These are phyloP conservation scores for Clavispora vitiphila DNA, from an alignment of 805 yeast species.

Conservation along the genomic window DNA sequence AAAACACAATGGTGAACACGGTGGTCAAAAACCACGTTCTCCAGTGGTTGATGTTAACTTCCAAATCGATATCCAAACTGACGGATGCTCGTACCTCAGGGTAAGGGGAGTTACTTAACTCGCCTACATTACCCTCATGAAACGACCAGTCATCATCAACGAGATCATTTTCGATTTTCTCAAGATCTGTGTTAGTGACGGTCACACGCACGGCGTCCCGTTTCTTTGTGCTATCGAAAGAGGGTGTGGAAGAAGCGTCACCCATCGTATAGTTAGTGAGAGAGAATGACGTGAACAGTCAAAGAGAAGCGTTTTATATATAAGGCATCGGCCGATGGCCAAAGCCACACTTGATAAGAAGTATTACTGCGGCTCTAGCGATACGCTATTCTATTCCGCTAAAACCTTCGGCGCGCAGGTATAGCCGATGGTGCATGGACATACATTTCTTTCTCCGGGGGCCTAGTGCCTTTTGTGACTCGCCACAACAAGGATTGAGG, in stretches of 20 bases:
- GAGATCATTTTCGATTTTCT: neutral
- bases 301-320: too few relatives aligned
- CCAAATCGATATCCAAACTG: conserved; percentile 13
- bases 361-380: too few relatives aligned
- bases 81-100: conserved; percentile 23
- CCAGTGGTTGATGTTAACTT: conserved; percentile 15
- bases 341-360: too few relatives aligned
- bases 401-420: too few relatives aligned
- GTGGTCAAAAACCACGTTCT: conserved; percentile 19
- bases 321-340: too few relatives aligned
- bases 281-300: too few relatives aligned
- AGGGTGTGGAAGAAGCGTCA: neutral
- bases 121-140: conserved; percentile 2
- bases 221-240: neutral
- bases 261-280: neutral
- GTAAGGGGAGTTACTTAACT: conserved; percentile 13
- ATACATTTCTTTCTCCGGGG: too few relatives aligned
- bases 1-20: conserved; percentile 19
- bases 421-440: too few relatives aligned
- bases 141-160: conserved; percentile 1
- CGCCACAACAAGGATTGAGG: too few relatives aligned
- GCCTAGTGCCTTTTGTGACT: too few relatives aligned
- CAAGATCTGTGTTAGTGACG: neutral
- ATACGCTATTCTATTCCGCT: too few relatives aligned
- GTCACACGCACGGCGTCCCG: neutral